Evolutionary conservation across 129 eudicot genomes (phyloP), one percentile per base, ranked within the genome.

Genomic region (Logfia minima): DNA sequence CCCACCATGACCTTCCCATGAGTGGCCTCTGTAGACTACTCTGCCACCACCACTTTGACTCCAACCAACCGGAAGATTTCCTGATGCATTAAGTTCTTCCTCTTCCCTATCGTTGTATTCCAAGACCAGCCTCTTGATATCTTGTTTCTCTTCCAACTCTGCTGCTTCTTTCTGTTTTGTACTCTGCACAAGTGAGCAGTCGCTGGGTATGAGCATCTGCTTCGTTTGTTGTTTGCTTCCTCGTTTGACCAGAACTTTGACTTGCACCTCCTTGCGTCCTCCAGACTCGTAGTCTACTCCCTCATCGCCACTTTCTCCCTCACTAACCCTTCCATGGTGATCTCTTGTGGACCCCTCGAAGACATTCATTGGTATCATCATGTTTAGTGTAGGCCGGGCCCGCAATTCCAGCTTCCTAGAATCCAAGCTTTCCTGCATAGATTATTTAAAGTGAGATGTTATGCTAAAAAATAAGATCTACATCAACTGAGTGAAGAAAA

Each of bases 91-190:
- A 55, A 87, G 85, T 75, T 94, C 99, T 86, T 94, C 99, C 68
- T 94, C 99, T 78, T 94, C 99, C 75, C 97, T 85, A 74, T 94
- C 97, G 77, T 91, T 94, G 55, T 94, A 94, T 72, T 94, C 99
- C 83, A 94, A 77, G 7, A 94, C 96, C 78, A 94, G 71, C 80
- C 97, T 79, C 79, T 91, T 94, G 18, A 94, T 94, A 75, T 94
- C 97, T 81, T 94, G 97, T 73, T 91, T 94, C 81, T 94, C 99
- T 81, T 94, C 99, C 43, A 94, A 85, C 80, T 94, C 99, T 7
- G 93, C 99, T 7, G 99, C 99, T 83, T 89, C 99, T 65, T 90
- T 91, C 81, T 94, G 96, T 78, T 94, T 94, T 19, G 97, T 86
- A 85, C 96, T 89, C 86, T 88, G 96, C 70, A 94, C 96, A 19